These are phyloP conservation scores for Penicillium expansum DNA, from an alignment of 2,329 filamentous ascomycete genomes.

Conservation along the genomic window DNA sequence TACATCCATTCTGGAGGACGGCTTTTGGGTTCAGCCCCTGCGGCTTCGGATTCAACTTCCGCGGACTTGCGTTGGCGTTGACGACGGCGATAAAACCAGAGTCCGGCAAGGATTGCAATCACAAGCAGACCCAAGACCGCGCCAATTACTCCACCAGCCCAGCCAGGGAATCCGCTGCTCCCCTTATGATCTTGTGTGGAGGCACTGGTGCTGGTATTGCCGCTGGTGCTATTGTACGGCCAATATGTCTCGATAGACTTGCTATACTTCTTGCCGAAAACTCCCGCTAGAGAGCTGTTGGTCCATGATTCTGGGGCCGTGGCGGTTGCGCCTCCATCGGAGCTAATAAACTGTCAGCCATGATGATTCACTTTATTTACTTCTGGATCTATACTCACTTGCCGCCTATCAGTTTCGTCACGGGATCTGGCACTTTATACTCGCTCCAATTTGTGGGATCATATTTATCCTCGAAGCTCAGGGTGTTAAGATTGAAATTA, in stretches of 20 bases:
- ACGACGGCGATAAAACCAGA: conserved; percentile 22
- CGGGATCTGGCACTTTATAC: conserved; percentile 16
- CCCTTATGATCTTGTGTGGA: conserved; percentile 9
- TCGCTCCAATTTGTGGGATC: conserved; percentile 15
- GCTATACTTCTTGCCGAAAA: conserved; percentile 59
- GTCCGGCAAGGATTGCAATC: conserved; percentile 10
- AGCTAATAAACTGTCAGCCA: conserved; percentile 18
- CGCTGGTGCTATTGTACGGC: conserved; percentile 51
- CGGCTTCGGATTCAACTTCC: background rate
- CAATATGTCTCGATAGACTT: conserved; percentile 57
- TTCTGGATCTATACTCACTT: conserved; percentile 22
- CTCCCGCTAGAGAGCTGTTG: conserved; percentile 45
- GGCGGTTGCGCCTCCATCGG: conserved; percentile 33
- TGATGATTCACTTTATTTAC: no score
- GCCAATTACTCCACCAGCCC: conserved; percentile 56
- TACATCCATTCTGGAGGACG: background rate
- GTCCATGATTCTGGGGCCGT: conserved; percentile 45
- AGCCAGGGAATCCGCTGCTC: conserved; percentile 48
- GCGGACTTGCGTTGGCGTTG: background rate
- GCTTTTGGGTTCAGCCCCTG: background rate
- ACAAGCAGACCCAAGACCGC: conserved; percentile 23
- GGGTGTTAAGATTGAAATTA: conserved; percentile 20
- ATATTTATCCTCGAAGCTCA: conserved; percentile 17
- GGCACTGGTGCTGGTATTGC: conserved; percentile 14
- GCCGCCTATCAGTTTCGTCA: conserved; percentile 37